Evolutionary conservation across 2,329 filamentous ascomycete genomes (phyloP), one percentile per base, ranked within the genome.

Genomic region (Arachnomyces sp.): DNA sequence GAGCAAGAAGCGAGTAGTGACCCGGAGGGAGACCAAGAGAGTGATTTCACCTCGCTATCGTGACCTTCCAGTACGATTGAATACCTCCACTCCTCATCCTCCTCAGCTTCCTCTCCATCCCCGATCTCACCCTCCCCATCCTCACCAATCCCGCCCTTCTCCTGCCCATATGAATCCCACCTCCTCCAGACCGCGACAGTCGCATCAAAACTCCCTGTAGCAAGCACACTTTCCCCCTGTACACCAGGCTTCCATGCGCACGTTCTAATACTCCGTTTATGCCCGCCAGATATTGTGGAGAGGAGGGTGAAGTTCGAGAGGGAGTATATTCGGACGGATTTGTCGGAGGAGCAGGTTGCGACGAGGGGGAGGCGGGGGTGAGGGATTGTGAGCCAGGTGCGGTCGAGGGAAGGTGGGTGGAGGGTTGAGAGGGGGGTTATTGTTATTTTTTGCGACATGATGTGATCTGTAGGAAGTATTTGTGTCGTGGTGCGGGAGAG

Each of bases 11-110:
- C 92, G 3, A 98, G 74, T 53, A 87, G 77, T 73, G 47, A 90
- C 71, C 70, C 95, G 83, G 70, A 63, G 3, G 66, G 53, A 1
- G 63, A 65, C 63, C 67, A 70, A 14, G 83, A 76, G 9, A 94
- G 78, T 20, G 76, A 80, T 64, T 98, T 98, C 63, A 98, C 84
- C 65, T 98, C 92, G 16, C 84, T 87, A 56, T 96, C 92, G 60
- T 96, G 92, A 0, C 92, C 92, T 55, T 96, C 92, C 1, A 98
- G 74, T 1, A 96, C 83, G 6, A 95, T 81, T 0, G 84, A 84
- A 55, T 95, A 93, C 38, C 88, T 82, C 85, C 92, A 98, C 46
- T 94, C 89, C 38, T 89, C 83, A 0, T 82, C 77, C 3, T 79
- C 80, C 3, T 77, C 74, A 5, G 5, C 20, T 9, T 72, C 70